Evolutionary conservation across 345 rosid species (phyloP).

Genomic region (Turritis glabra): DNA sequence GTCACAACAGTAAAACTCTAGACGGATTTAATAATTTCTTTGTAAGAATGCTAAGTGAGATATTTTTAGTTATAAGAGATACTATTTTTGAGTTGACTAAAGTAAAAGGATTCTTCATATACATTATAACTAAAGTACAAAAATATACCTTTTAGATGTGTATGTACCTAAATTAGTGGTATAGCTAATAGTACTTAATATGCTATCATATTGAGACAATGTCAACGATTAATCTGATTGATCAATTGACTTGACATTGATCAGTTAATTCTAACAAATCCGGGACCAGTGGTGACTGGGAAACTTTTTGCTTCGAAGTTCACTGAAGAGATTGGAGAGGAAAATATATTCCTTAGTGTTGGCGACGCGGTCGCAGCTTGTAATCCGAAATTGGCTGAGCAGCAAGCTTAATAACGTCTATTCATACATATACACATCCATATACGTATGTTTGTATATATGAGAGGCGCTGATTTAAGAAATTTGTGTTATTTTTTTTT

Average conservation of each 20-base stretch:
- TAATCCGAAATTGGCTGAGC: slow-evolving; percentile 50
- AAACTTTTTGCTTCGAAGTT: slow-evolving; percentile 66
- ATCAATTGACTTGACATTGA: not conserved
- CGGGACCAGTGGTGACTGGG: slow-evolving; percentile 69
- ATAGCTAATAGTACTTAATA: not conserved
- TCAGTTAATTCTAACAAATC: slow-evolving; percentile 79
- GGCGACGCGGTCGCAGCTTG: slow-evolving; percentile 61
- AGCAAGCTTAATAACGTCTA: slow-evolving; percentile 35
- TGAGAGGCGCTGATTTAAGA: not conserved
- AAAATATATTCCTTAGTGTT: slow-evolving; percentile 63
- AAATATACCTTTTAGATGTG: not conserved
- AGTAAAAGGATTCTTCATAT: not conserved
- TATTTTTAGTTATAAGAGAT: not conserved
- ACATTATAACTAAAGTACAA: not conserved
- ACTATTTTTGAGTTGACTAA: not conserved
- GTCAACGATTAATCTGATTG: not conserved
- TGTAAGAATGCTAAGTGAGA: not conserved
- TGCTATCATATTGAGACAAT: not conserved
- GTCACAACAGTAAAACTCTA: not conserved
- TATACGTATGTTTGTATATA: slow-evolving; percentile 3
- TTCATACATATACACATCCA: not conserved
- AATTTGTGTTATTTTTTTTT: not conserved
- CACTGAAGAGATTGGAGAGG: slow-evolving; percentile 51
- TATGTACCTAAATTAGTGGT: not conserved
- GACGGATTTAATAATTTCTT: not conserved